Conservation (phyloP, 2,329 filamentous ascomycete species). For the Calonectria pseudoturangicola region DNA sequence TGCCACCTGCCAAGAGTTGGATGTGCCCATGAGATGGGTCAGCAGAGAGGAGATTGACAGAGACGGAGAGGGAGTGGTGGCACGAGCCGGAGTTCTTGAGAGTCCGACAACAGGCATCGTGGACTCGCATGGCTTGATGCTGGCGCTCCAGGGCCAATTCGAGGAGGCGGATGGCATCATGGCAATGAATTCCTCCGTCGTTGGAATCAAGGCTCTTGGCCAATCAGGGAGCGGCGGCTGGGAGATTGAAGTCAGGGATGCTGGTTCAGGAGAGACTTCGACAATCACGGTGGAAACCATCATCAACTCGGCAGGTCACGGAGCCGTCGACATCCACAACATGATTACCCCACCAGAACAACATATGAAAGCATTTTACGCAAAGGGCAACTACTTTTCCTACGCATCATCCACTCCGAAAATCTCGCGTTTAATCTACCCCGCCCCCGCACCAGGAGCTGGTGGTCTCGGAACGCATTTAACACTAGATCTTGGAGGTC, state of each 20-base stretch:
- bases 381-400: conserved; percentile 96
- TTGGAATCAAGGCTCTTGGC: conserved; percentile 71
- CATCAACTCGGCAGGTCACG: conserved; percentile 92
- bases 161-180: conserved; percentile 86
- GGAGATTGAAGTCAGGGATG: conserved; percentile 76
- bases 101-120: conserved; percentile 92
- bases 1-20: conserved; percentile 63
- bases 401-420: conserved; percentile 80
- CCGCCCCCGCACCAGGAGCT: conserved; percentile 86
- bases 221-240: conserved; percentile 77
- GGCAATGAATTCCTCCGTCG: conserved; percentile 81
- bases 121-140: conserved; percentile 91
- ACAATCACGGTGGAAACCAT: conserved; percentile 84
- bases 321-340: conserved; percentile 87
- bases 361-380: conserved; percentile 82
- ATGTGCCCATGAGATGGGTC: conserved; percentile 84
- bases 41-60: conserved; percentile 74
- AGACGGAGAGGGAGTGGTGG: conserved; percentile 85
- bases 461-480: conserved; percentile 94
- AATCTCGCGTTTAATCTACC: conserved; percentile 88
- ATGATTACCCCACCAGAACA: conserved; percentile 79
- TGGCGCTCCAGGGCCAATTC: conserved; percentile 84
- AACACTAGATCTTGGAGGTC: conserved; percentile 89
- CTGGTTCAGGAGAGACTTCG: conserved; percentile 66
- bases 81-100: conserved; percentile 78